Evolutionary conservation across 2,329 filamentous ascomycete species (phyloP).

Genomic region (Aspergillus sp.): DNA sequence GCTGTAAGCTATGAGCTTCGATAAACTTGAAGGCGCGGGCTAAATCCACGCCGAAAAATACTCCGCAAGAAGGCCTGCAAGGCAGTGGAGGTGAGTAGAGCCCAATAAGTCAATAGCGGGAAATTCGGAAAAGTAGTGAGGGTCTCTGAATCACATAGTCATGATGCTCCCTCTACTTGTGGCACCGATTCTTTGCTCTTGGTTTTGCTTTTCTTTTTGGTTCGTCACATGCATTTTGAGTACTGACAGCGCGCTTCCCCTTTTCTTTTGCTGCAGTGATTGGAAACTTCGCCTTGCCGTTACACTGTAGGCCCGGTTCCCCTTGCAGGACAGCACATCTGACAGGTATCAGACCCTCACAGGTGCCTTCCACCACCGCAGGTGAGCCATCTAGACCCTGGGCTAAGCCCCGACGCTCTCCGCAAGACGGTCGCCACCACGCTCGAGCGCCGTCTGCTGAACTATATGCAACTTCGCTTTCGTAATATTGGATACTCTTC

Average conservation of each 20-base stretch:
- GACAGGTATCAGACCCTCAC: neutral
- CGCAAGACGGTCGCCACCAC: neutral
- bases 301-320: neutral
- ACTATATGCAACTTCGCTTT: neutral
- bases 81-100: neutral
- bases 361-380: neutral
- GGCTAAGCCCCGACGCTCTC: neutral
- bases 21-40: neutral
- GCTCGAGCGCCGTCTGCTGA: neutral
- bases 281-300: neutral
- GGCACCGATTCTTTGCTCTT: no score
- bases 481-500: neutral
- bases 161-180: no score
- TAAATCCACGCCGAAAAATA: neutral
- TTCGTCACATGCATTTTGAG: neutral
- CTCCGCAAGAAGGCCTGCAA: neutral
- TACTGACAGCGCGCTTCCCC: neutral
- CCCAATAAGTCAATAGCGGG: neutral
- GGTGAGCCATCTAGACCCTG: neutral
- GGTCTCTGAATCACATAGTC: no score
- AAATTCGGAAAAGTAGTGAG: no score
- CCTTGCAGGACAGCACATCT: neutral
- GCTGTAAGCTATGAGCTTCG: neutral
- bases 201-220: neutral
- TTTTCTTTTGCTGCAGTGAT: neutral